phyloP scores from a whole-genome alignment of 805 yeast genomes.

The Lipomyces orientalis region DNA sequence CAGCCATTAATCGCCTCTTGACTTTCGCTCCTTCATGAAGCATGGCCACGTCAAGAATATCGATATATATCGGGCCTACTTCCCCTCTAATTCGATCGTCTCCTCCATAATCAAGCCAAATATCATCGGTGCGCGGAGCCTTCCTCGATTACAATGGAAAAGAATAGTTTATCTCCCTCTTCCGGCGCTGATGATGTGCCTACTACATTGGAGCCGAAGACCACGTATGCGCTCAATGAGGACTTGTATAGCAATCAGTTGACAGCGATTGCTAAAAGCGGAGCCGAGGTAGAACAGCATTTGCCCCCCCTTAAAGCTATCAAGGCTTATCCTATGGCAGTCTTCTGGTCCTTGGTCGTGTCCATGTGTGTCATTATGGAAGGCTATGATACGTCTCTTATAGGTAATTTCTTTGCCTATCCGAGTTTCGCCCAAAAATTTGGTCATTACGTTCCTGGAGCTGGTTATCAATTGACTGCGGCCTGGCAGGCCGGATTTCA shows the following conservation, averaged over 20 bases:
- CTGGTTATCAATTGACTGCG: conserved; percentile 37
- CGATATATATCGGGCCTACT: not conserved
- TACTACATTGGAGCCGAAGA: not conserved
- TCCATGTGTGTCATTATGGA: conserved; percentile 56
- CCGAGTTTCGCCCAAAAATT: conserved; percentile 29
- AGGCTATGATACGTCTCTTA: conserved; percentile 53
- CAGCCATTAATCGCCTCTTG: not conserved
- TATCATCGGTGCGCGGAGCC: not conserved
- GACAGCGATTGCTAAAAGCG: not conserved
- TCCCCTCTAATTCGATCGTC: too few species aligned
- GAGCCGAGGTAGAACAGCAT: conserved; percentile 5
- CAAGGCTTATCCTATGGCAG: conserved; percentile 48
- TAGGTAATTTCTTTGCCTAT: conserved; percentile 51
- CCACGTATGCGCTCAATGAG: not conserved
- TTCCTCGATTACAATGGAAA: not conserved
- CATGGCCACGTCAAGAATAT: not conserved
- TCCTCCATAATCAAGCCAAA: too few species aligned
- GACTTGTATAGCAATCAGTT: conserved; percentile 5
- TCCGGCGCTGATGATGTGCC: not conserved
- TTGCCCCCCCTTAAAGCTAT: not conserved
- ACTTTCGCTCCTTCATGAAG: not conserved
- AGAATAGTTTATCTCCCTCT: not conserved
- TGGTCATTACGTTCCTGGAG: conserved; percentile 19
- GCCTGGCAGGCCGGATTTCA: conserved; percentile 44
- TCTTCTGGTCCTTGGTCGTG: conserved; percentile 54